Evolutionary conservation across 169 alveolate genomes (phyloP).

Genomic region (Plasmodium gallinaceum): DNA sequence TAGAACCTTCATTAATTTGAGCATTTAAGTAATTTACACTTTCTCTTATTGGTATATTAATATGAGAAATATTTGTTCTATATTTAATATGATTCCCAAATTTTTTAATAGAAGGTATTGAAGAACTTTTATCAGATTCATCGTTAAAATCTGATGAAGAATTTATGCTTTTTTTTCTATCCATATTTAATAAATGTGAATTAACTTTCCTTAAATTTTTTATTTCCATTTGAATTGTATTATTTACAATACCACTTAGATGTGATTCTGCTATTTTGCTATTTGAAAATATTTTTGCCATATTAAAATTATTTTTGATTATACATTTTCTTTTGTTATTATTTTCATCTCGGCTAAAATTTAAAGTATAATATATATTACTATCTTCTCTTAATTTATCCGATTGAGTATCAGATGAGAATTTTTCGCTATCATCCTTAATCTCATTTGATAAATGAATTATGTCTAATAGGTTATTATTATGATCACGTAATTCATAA

Average conservation of each 20-base stretch:
- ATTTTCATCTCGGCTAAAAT: background rate
- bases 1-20: conserved; percentile 2
- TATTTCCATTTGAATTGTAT: conserved; percentile 68
- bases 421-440: background rate
- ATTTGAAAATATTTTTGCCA: background rate
- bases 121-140: conserved; percentile 8
- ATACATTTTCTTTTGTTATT: background rate
- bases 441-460: conserved; percentile 41
- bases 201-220: background rate
- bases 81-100: background rate
- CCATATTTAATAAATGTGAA: background rate
- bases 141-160: conserved; percentile 6
- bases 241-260: conserved; percentile 57
- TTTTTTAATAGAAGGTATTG: background rate
- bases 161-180: conserved; percentile 1
- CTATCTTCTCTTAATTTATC: background rate
- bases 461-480: conserved; percentile 39
- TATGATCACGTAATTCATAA: conserved; percentile 68
- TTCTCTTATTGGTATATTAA: conserved; percentile 9
- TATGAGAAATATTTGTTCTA: conserved; percentile 8
- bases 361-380: background rate
- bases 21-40: conserved; percentile 1
- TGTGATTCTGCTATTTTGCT: conserved; percentile 12
- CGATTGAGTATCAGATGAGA: background rate
- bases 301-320: background rate